Base-by-base conservation (phyloP, 1,284 basidiomycete species). In the Phylloboletellus chloephorus region DNA sequence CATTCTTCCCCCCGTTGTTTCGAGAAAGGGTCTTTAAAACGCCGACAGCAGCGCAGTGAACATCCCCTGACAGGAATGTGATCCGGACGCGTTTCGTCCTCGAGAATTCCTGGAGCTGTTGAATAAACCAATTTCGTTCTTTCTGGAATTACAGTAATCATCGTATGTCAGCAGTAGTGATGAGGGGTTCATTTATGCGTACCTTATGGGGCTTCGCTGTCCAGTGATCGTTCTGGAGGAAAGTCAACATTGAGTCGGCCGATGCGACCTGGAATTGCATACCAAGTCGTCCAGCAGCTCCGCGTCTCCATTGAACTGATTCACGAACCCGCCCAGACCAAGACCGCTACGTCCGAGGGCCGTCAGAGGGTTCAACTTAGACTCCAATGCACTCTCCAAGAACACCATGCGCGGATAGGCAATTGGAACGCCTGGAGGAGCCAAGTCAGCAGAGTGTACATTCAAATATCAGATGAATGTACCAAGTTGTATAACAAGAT, bases 401-500 rank as follows among this genome's bases (percentile, higher is more conserved):
- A 94, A 92, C 3, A 89, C 88, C 88, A 96, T 89, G 35, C 93
- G 82, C 15, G 93, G 92, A 61, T 96, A 95, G 7, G 88, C 88
- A 49, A 86, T 84, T 0, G 86, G 86, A 38, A 88, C 79, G 8
- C 82, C 78, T 79, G 52, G 7, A 65, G 26, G 35, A 37, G 45
- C 12, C 5, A 3, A 22, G 33, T 47, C 21, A 50, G 19, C 15
- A 22, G 8, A 23, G 12, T 7, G 19, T 30, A 15, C 24, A 9
- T 33, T 22, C 21, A 8, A 10, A 5, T 5, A 22, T 31, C 16
- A 24, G 21, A 33, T 28, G 10, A 10, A 25, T 55, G 34, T 57
- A 78, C 88, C 92, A 21, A 91, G 62, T 49, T 88, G 82, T 29
- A 96, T 66, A 23, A 94, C 71, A 7, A 97, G 56, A 61, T 96